These are phyloP conservation scores for Chalara sp. DNA, from an alignment of 2,329 filamentous ascomycete species.

Conservation along the genomic window DNA sequence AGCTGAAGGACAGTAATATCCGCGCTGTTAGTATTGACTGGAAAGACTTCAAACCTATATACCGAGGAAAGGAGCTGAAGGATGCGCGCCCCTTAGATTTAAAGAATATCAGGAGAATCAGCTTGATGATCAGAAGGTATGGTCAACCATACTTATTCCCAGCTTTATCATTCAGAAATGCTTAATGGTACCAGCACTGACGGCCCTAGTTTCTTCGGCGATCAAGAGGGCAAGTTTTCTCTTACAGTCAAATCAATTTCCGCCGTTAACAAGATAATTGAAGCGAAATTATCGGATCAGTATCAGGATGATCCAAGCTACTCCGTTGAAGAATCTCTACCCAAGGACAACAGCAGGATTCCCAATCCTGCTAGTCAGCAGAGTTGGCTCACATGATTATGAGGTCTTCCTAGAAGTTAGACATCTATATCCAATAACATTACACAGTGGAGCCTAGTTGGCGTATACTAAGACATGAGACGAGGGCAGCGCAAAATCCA, in stretches of 20 bases:
- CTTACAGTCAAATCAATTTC: slow-evolving; percentile 49
- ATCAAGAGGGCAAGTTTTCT: slow-evolving; percentile 63
- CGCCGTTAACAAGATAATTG: slow-evolving; percentile 27
- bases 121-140: slow-evolving; percentile 77
- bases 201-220: slow-evolving; percentile 60
- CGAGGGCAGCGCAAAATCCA: too few species aligned
- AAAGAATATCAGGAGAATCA: slow-evolving; percentile 56
- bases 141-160: slow-evolving; percentile 13
- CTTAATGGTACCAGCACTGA: slow-evolving; percentile 18
- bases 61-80: slow-evolving; percentile 58
- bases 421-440: too few species aligned
- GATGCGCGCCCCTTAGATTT: slow-evolving; percentile 54
- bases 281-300: neutral
- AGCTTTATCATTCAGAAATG: neutral
- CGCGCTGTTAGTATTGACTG: slow-evolving; percentile 52
- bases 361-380: too few species aligned
- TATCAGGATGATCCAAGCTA: slow-evolving; percentile 15
- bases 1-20: slow-evolving; percentile 24
- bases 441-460: too few species aligned
- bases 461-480: too few species aligned
- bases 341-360: neutral
- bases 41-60: slow-evolving; percentile 62
- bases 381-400: too few species aligned
- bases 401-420: too few species aligned
- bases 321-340: neutral